A percentile compares a stretch with the other conserved stretches of the same genome.
phyloP scores from a whole-genome alignment of 2,329 filamentous ascomycete genomes.

The Talaromyces sp. region DNA sequence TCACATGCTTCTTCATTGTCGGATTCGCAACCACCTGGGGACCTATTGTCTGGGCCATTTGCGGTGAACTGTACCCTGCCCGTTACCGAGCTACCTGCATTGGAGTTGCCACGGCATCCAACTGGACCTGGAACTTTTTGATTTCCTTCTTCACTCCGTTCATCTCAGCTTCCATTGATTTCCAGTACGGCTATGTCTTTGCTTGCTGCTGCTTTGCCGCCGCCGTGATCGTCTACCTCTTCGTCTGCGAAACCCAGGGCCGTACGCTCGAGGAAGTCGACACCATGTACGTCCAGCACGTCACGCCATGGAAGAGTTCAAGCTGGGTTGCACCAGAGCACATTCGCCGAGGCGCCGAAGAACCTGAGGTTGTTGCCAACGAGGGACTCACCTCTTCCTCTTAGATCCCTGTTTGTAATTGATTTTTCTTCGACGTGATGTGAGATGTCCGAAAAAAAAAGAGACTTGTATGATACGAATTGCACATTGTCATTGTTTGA shows the following conservation, averaged over 20 bases:
- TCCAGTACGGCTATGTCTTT: constrained; percentile 73
- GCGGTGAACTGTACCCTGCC: constrained; percentile 43
- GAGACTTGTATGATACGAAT: too few species aligned
- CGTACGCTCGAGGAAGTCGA: constrained; percentile 74
- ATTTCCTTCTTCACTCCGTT: constrained; percentile 76
- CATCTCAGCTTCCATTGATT: constrained; percentile 67
- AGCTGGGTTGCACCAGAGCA: constrained; percentile 41
- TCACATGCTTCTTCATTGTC: constrained; percentile 69
- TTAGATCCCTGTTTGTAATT: too few species aligned
- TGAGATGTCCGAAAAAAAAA: too few species aligned
- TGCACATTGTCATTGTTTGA: too few species aligned
- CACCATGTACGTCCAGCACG: constrained; percentile 65
- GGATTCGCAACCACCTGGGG: constrained; percentile 69
- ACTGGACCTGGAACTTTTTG: constrained; percentile 74
- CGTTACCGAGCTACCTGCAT: constrained; percentile 65
- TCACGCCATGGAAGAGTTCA: constrained; percentile 59
- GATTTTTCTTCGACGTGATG: too few species aligned
- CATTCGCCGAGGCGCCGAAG: not conserved
- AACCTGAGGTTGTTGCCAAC: not conserved
- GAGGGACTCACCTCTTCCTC: too few species aligned
- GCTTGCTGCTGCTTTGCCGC: constrained; percentile 65
- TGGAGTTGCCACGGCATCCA: constrained; percentile 69
- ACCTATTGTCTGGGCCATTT: constrained; percentile 49
- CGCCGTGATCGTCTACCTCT: constrained; percentile 66
- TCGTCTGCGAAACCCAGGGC: constrained; percentile 68